Evolutionary conservation across 176 grass and related monocot species (phyloP).

Genomic region (Hordeum vulgare): DNA sequence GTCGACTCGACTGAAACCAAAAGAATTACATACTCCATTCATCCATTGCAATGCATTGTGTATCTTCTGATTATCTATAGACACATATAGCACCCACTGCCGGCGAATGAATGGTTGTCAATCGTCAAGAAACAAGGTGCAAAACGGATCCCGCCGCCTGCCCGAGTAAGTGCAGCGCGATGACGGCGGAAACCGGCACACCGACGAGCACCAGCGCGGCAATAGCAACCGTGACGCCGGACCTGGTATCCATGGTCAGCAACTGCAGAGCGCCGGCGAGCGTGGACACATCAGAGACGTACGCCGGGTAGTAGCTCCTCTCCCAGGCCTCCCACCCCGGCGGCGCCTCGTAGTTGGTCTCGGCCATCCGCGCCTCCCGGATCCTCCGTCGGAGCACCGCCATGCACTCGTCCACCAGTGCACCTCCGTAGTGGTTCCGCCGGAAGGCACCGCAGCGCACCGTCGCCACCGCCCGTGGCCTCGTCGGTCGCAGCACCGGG

Average conservation of each 20-base stretch:
- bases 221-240: slow-evolving; percentile 31
- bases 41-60: too few relatives aligned
- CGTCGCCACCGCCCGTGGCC: background rate
- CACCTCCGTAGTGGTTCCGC: slow-evolving; percentile 22
- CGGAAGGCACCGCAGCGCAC: background rate
- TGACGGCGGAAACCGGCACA: slow-evolving; percentile 39
- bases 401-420: slow-evolving; percentile 59
- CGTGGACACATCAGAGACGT: slow-evolving; percentile 44
- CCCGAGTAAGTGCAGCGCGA: slow-evolving; percentile 24
- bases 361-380: slow-evolving; percentile 47
- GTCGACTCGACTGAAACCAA: too few relatives aligned
- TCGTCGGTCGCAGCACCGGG: background rate
- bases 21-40: too few relatives aligned
- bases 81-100: background rate
- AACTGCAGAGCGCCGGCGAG: slow-evolving; percentile 50
- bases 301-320: slow-evolving; percentile 59
- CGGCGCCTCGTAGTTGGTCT: slow-evolving; percentile 57
- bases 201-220: slow-evolving; percentile 25
- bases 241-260: slow-evolving; percentile 44
- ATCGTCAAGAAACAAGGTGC: slow-evolving; percentile 13
- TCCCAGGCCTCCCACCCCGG: slow-evolving; percentile 64
- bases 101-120: background rate
- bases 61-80: too few relatives aligned
- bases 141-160: background rate
- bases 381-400: slow-evolving; percentile 56